Evolutionary conservation across 176 grass and related monocot genomes (phyloP).

Genomic region (Dactylis glomerata): DNA sequence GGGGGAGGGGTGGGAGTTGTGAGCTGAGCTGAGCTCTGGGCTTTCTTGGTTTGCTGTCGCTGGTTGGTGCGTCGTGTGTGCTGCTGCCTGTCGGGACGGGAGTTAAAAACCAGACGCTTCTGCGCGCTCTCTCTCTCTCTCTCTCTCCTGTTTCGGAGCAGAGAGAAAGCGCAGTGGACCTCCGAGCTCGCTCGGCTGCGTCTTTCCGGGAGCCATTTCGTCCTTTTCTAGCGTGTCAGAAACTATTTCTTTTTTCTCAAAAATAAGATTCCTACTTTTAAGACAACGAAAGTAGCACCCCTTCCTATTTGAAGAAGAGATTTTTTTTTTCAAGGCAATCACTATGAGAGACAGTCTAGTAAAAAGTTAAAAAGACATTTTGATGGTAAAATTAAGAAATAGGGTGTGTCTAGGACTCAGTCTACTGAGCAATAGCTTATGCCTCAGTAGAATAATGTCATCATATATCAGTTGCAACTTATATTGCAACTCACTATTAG

Average conservation of each 20-base stretch:
- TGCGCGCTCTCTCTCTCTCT: not conserved
- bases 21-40: not conserved
- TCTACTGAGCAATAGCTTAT: too few species aligned
- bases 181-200: not conserved
- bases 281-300: not conserved
- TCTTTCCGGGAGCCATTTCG: constrained; percentile 8
- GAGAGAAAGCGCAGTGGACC: not conserved
- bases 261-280: not conserved
- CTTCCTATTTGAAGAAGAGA: too few species aligned
- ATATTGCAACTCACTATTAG: too few species aligned
- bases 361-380: too few species aligned
- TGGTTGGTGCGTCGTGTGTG: constrained; percentile 26
- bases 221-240: constrained; percentile 5
- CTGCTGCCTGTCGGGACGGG: constrained; percentile 42
- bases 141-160: not conserved
- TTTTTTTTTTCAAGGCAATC: too few species aligned
- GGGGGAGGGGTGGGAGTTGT: not conserved
- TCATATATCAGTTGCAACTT: too few species aligned
- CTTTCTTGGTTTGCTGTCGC: constrained; percentile 9
- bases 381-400: too few species aligned
- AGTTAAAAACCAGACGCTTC: constrained; percentile 38
- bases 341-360: too few species aligned
- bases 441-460: too few species aligned
- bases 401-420: too few species aligned
- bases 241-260: not conserved